Conservation (phyloP, 768 basidiomycete genomes). For the Harrya chromipes region DNA sequence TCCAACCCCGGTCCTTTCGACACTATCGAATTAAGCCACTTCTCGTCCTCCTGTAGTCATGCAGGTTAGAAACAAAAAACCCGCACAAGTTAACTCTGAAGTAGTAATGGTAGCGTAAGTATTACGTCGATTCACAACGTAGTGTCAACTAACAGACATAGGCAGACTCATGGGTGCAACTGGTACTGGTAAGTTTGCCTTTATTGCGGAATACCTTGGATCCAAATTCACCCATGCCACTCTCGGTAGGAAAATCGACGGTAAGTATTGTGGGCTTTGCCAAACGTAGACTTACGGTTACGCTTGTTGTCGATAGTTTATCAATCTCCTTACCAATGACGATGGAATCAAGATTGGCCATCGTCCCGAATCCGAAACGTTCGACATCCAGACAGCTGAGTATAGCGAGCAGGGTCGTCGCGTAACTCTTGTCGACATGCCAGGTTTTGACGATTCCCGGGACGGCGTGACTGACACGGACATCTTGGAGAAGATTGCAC, state of each 20-base stretch:
- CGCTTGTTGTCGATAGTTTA: background rate
- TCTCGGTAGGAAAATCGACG: slow-evolving; percentile 5
- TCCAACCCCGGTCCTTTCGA: too few species aligned
- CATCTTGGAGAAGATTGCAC: too few species aligned
- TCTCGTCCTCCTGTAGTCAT: too few species aligned
- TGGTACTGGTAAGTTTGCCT: slow-evolving; percentile 2
- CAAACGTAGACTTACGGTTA: background rate
- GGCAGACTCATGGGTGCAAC: too few species aligned
- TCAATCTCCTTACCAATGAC: slow-evolving; percentile 5
- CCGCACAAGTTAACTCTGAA: background rate
- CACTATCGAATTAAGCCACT: too few species aligned
- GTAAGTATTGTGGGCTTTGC: background rate
- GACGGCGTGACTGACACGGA: too few species aligned
- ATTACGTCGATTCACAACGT: background rate
- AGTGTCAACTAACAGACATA: background rate
- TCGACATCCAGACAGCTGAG: slow-evolving; percentile 20
- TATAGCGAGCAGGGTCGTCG: too few species aligned
- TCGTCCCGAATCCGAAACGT: background rate
- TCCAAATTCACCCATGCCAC: background rate
- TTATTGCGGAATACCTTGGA: too few species aligned
- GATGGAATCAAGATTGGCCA: slow-evolving; percentile 9
- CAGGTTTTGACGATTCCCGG: too few species aligned
- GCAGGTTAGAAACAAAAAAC: too few species aligned
- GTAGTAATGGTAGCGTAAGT: slow-evolving; percentile 6
- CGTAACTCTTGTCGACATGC: too few species aligned